phyloP scores from a whole-genome alignment of 2,329 filamentous ascomycete species.

The Talaromyces albobiverticillius region DNA sequence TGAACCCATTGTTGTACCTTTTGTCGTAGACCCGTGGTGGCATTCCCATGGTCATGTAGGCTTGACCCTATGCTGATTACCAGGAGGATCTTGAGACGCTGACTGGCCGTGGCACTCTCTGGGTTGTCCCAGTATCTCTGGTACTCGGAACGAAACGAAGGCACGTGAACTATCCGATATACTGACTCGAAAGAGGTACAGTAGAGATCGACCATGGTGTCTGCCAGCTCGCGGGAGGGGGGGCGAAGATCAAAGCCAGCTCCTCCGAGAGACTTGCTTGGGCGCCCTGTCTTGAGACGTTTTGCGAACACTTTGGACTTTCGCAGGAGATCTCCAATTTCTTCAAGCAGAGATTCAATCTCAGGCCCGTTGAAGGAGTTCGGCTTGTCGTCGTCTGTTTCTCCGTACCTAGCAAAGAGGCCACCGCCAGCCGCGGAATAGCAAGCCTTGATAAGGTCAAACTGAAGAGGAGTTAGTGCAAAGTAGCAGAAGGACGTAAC shows the following conservation, averaged over 20 bases:
- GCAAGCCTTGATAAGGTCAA: too few species aligned
- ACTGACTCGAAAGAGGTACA: constrained; percentile 54
- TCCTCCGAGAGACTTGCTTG: too few species aligned
- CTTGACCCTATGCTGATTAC: constrained; percentile 55
- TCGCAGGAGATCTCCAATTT: background rate
- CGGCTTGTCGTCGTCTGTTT: too few species aligned
- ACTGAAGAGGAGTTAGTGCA: too few species aligned
- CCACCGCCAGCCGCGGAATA: too few species aligned
- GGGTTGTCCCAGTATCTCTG: constrained; percentile 48
- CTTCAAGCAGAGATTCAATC: background rate
- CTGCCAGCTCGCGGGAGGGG: background rate
- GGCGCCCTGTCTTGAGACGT: too few species aligned
- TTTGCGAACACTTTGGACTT: background rate
- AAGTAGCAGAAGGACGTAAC: too few species aligned
- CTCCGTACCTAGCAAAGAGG: too few species aligned
- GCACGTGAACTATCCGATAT: constrained; percentile 56
- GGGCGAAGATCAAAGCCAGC: too few species aligned
- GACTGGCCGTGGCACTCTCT: constrained; percentile 44
- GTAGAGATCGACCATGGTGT: constrained; percentile 45
- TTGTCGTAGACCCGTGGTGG: constrained; percentile 31
- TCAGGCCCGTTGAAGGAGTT: background rate
- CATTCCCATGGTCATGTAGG: constrained; percentile 29
- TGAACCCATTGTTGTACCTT: constrained; percentile 40
- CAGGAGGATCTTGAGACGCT: constrained; percentile 57
- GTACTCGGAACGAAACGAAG: constrained; percentile 55